These are phyloP conservation scores for Cryphonectria nitschkei DNA, from an alignment of 2,329 filamentous ascomycete species.

Conservation along the genomic window DNA sequence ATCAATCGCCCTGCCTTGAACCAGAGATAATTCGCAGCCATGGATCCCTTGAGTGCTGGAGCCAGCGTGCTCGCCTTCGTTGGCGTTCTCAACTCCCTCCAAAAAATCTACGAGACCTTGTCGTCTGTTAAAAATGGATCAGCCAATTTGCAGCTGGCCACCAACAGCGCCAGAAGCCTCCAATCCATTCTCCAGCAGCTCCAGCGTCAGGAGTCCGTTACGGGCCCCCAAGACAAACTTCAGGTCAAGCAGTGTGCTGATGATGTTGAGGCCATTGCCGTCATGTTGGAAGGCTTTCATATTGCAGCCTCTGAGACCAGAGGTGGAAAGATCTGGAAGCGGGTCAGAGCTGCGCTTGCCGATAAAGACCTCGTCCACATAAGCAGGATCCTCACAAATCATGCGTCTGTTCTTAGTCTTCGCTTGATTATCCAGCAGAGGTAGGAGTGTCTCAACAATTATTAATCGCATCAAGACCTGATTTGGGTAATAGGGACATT, in stretches of 20 bases:
- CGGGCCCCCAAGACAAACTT: not conserved
- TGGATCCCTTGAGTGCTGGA: not conserved
- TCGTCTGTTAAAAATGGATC: not conserved
- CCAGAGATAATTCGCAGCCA: not conserved
- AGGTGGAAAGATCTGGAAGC: not conserved
- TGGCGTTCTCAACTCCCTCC: not conserved
- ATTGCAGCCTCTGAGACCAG: not conserved
- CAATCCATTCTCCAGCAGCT: not conserved
- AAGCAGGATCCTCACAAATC: not conserved
- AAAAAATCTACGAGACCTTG: not conserved
- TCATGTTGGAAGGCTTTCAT: not conserved
- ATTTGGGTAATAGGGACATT: not conserved
- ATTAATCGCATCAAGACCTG: not conserved
- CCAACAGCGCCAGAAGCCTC: not conserved
- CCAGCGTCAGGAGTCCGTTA: not conserved
- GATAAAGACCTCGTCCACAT: not conserved
- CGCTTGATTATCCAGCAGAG: not conserved
- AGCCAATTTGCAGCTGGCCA: not conserved
- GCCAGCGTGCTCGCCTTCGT: not conserved
- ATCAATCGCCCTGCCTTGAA: not conserved
- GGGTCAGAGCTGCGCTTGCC: not conserved
- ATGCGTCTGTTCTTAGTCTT: conserved; percentile 1
- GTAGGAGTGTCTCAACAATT: not conserved
- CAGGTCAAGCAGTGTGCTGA: not conserved
- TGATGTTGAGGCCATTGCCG: not conserved